Conservation (phyloP, 306 rosid species). For the Dryas drummondii region DNA sequence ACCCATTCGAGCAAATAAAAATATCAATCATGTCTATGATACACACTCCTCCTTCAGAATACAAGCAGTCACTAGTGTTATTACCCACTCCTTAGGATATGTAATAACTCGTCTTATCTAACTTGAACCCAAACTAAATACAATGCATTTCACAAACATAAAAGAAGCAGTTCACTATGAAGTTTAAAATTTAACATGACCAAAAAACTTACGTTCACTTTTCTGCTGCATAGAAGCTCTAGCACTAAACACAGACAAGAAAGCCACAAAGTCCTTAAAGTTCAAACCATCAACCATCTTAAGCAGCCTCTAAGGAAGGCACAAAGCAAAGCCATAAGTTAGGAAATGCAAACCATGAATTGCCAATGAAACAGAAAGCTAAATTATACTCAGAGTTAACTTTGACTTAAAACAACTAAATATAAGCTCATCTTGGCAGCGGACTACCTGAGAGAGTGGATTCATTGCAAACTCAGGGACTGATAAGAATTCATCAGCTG, state of each 20-base stretch:
- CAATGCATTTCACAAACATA: neutral
- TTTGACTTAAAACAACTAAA: neutral
- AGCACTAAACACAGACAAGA: conserved; percentile 87
- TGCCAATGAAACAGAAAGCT: neutral
- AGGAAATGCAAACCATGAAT: neutral
- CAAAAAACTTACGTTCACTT: conserved; percentile 54
- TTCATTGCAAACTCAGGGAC: conserved; percentile 94
- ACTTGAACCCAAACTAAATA: neutral
- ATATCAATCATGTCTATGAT: neutral
- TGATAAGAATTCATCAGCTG: conserved; percentile 86
- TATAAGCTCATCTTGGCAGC: neutral
- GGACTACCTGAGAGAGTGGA: conserved; percentile 82
- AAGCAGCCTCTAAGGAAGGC: conserved; percentile 64
- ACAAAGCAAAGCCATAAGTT: conserved; percentile 26
- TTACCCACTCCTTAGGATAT: neutral
- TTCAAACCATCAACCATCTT: conserved; percentile 88
- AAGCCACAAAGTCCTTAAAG: conserved; percentile 83
- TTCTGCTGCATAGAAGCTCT: conserved; percentile 61
- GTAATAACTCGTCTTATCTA: neutral
- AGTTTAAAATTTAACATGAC: neutral
- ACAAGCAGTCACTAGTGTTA: neutral
- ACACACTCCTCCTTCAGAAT: neutral
- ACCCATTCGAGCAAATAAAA: too few relatives aligned
- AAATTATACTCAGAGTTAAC: neutral
- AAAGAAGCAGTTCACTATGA: neutral